A percentile compares a stretch with the other conserved stretches of the same genome.
These are phyloP conservation scores for Xylaria intraflava DNA, from an alignment of 495 filamentous ascomycete species.

Conservation along the genomic window DNA sequence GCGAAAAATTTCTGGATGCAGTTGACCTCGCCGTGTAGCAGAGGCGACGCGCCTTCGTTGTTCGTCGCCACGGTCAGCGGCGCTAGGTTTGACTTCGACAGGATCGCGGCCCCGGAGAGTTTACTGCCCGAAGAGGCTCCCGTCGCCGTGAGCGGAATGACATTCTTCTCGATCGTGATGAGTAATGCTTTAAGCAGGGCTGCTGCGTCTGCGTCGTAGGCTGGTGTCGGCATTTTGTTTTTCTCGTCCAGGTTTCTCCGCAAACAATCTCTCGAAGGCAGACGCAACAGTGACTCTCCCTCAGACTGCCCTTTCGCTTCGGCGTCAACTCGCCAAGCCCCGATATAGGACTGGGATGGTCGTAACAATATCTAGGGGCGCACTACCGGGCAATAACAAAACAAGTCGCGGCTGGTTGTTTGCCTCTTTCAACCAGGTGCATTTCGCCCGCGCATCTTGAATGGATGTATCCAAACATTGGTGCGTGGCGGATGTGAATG, in stretches of 20 bases:
- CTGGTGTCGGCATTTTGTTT: not conserved
- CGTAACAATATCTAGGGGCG: too few species aligned
- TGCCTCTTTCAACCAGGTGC: too few species aligned
- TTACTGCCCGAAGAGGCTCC: constrained; percentile 34
- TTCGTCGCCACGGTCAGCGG: constrained; percentile 33
- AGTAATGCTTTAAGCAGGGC: constrained; percentile 29
- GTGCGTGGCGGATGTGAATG: too few species aligned
- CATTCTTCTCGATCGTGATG: constrained; percentile 22
- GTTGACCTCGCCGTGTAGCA: constrained; percentile 40
- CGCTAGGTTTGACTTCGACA: constrained; percentile 19
- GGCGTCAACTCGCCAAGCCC: too few species aligned
- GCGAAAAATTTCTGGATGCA: constrained; percentile 39
- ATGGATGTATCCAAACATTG: too few species aligned
- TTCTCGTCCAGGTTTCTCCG: not conserved
- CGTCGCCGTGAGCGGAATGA: constrained; percentile 30
- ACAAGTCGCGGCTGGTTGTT: too few species aligned
- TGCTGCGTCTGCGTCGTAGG: not conserved
- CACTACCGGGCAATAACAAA: too few species aligned
- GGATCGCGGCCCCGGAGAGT: constrained; percentile 37
- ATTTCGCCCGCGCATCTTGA: too few species aligned
- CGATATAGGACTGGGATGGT: too few species aligned
- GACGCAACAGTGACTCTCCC: too few species aligned
- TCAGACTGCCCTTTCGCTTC: too few species aligned
- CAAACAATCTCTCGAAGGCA: too few species aligned
- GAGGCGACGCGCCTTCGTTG: constrained; percentile 32